A percentile compares a stretch with the other conserved stretches of the same genome.
phyloP scores from a whole-genome alignment of 495 filamentous ascomycete genomes.

The Aspergillus bertholletiae region DNA sequence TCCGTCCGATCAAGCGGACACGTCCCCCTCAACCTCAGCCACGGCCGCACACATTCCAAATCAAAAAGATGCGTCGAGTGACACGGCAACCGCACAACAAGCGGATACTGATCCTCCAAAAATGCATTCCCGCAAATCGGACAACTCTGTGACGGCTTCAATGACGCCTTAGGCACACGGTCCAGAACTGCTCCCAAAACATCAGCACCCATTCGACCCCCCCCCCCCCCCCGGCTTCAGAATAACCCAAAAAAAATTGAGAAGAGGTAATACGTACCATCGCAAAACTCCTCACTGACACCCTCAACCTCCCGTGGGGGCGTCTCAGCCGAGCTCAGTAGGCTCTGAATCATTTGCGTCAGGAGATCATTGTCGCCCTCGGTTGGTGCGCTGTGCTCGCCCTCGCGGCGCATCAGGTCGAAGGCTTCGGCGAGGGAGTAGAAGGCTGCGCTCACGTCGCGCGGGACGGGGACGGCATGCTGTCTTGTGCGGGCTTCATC shows the following conservation, averaged over 20 bases:
- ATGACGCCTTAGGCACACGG: slow-evolving; percentile 63
- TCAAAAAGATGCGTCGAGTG: slow-evolving; percentile 81
- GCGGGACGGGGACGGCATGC: slow-evolving; percentile 67
- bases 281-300: slow-evolving; percentile 76
- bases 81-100: slow-evolving; percentile 87
- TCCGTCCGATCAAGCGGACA: slow-evolving; percentile 85
- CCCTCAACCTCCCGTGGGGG: slow-evolving; percentile 69
- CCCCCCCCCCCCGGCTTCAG: not conserved
- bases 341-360: slow-evolving; percentile 53
- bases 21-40: slow-evolving; percentile 82
- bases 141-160: slow-evolving; percentile 68
- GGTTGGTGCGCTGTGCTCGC: slow-evolving; percentile 17
- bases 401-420: slow-evolving; percentile 42
- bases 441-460: slow-evolving; percentile 63
- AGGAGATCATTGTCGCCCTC: slow-evolving; percentile 44
- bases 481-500: slow-evolving; percentile 40
- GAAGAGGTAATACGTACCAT: slow-evolving; percentile 36
- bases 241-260: not conserved
- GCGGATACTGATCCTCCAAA: slow-evolving; percentile 70
- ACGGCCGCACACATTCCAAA: slow-evolving; percentile 90
- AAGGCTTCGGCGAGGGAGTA: slow-evolving; percentile 59
- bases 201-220: not conserved
- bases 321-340: slow-evolving; percentile 60
- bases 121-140: slow-evolving; percentile 85
- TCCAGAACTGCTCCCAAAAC: slow-evolving; percentile 55